Percentiles rank a stretch among this genome's conserved stretches.
phyloP scores from a whole-genome alignment of 2,329 filamentous ascomycete species.

The Aspergillus sclerotialis region DNA sequence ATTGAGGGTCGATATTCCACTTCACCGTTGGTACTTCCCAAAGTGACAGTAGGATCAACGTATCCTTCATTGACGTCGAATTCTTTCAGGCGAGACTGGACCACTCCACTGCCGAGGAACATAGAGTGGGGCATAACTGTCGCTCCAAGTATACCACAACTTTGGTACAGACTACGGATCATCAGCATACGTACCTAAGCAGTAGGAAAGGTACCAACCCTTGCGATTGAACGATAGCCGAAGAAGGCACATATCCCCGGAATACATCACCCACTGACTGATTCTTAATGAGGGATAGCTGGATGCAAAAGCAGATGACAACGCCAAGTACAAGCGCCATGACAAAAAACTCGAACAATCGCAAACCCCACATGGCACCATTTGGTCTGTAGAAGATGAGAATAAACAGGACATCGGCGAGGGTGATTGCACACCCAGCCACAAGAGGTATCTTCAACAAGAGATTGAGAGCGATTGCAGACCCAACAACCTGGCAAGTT shows the following conservation, averaged over 20 bases:
- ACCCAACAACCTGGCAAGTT: slow-evolving; percentile 52
- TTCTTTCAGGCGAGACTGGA: slow-evolving; percentile 47
- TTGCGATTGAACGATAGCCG: slow-evolving; percentile 44
- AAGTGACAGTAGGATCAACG: slow-evolving; percentile 20
- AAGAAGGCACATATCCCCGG: slow-evolving; percentile 48
- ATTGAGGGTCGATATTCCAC: slow-evolving; percentile 64
- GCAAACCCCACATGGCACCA: slow-evolving; percentile 45
- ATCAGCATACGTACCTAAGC: slow-evolving; percentile 5
- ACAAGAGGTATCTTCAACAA: slow-evolving; percentile 48
- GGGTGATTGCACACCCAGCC: slow-evolving; percentile 50
- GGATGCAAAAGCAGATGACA: slow-evolving; percentile 51
- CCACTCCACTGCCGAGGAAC: slow-evolving; percentile 51
- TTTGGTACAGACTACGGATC: slow-evolving; percentile 43
- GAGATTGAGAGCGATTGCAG: slow-evolving; percentile 51
- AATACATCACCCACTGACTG: slow-evolving; percentile 48
- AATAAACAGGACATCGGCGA: slow-evolving; percentile 51
- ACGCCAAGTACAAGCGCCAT: slow-evolving; percentile 49
- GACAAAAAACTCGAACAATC: slow-evolving; percentile 50
- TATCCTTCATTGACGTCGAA: slow-evolving; percentile 39
- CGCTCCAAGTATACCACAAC: slow-evolving; percentile 46
- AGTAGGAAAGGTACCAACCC: slow-evolving; percentile 30
- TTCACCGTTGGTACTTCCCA: slow-evolving; percentile 39
- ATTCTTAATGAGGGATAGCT: slow-evolving; percentile 46
- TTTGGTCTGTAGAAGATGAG: slow-evolving; percentile 50
- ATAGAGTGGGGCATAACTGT: slow-evolving; percentile 56